Conservation (phyloP, 2,329 filamentous ascomycete genomes). For the Elsinoe fawcettii region DNA sequence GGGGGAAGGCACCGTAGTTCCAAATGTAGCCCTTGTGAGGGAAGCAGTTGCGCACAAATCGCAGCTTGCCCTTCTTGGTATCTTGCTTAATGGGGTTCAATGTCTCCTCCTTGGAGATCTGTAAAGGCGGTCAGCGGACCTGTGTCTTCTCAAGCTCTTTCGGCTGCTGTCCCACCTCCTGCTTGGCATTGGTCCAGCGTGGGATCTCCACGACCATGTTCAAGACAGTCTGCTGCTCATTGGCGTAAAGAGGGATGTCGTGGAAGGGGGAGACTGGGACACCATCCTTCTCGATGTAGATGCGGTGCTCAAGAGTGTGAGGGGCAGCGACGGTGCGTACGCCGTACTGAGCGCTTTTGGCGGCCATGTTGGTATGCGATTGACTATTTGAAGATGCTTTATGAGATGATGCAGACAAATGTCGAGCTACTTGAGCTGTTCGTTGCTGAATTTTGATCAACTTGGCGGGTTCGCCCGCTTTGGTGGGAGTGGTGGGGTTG, state of each 20-base stretch:
- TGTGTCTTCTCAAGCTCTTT: not conserved
- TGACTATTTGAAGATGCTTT: constrained; percentile 16
- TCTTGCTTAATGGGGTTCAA: constrained; percentile 99
- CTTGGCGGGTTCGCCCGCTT: constrained; percentile 20
- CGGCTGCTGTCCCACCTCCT: constrained; percentile 59
- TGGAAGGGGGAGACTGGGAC: constrained; percentile 91
- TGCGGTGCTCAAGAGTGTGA: constrained; percentile 92
- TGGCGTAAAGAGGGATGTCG: constrained; percentile 96
- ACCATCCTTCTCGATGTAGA: constrained; percentile 98
- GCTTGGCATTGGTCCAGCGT: constrained; percentile 99
- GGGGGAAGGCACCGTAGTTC: constrained; percentile 99
- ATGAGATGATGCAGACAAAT: constrained; percentile 27
- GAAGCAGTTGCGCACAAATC: constrained; percentile 99
- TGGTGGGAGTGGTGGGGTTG: constrained; percentile 24
- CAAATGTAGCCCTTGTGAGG: constrained; percentile 99
- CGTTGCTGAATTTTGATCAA: constrained; percentile 36
- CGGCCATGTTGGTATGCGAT: constrained; percentile 21
- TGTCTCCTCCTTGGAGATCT: constrained; percentile 98
- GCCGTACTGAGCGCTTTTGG: constrained; percentile 59
- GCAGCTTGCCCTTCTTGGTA: constrained; percentile 98
- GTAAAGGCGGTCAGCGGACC: constrained; percentile 19
- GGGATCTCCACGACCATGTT: constrained; percentile 99
- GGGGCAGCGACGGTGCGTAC: constrained; percentile 81
- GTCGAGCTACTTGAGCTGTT: constrained; percentile 33
- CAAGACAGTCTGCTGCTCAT: constrained; percentile 86